These are phyloP conservation scores for Salix caprea DNA, from an alignment of 345 rosid genomes.

Conservation along the genomic window DNA sequence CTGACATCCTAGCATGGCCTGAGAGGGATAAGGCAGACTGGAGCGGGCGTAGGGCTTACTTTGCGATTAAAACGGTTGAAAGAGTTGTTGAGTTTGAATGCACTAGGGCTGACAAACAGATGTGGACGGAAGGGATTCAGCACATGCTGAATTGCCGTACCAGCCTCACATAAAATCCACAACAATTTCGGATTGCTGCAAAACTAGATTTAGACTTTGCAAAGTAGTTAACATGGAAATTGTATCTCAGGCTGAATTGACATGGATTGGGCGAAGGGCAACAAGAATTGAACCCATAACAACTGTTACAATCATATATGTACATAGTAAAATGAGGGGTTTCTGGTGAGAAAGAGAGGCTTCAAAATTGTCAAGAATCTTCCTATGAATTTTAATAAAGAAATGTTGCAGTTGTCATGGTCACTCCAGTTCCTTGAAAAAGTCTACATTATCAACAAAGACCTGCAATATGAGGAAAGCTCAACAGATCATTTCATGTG, in stretches of 20 bases:
- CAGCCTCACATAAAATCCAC: slow-evolving; percentile 21
- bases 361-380: slow-evolving; percentile 3
- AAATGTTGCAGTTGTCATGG: not conserved
- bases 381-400: not conserved
- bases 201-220: slow-evolving; percentile 11
- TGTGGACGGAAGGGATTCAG: slow-evolving; percentile 78
- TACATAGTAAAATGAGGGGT: not conserved
- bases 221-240: slow-evolving; percentile 6
- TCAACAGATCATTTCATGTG: not conserved
- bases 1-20: slow-evolving; percentile 60
- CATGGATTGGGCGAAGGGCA: too few relatives aligned
- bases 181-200: slow-evolving; percentile 4
- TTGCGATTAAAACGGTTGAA: slow-evolving; percentile 63
- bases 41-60: slow-evolving; percentile 51
- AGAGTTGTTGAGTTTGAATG: slow-evolving; percentile 87
- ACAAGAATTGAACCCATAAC: not conserved
- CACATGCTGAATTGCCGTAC: slow-evolving; percentile 51
- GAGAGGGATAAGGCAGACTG: slow-evolving; percentile 43
- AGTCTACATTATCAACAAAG: slow-evolving; percentile 34
- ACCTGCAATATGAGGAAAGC: slow-evolving; percentile 21
- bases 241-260: not conserved
- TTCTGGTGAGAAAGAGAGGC: not conserved
- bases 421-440: slow-evolving; percentile 35
- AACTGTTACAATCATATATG: slow-evolving; percentile 6
- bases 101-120: slow-evolving; percentile 57